Evolutionary conservation across 2,329 filamentous ascomycete genomes (phyloP), one percentile per base, ranked within the genome.

Genomic region (Aspergillus proliferans): DNA sequence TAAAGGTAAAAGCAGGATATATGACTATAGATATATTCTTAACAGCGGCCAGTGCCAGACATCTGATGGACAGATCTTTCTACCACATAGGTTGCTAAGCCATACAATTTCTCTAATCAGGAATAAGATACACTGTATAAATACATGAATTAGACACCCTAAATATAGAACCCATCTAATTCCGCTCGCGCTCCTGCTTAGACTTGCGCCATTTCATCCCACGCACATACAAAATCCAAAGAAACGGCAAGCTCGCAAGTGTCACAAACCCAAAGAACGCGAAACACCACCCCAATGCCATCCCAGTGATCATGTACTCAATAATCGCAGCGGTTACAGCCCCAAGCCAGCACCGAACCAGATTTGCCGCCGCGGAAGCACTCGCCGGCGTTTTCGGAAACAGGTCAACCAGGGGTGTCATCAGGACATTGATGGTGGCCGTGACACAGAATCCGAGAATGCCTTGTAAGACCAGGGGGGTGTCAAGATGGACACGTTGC

Each of bases 341-440:
- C 9, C 59, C 61, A 3, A 67, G 48, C 24, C 58, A 56, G 49
- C 62, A 67, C 9, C 65, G 56, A 8, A 60, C 47, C 15, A 68
- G 50, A 40, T 64, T 68, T n/a, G 52, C 54, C 4, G 62, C 58
- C 6, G 65, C 65, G 3, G 55, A 52, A 2, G 64, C 65, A 2
- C 64, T 64, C 9, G 60, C 52, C 1, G 63, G 51, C 7, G 48
- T 39, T 8, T 56, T 47, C 4, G 62, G 54, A 47, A 66, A 57
- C 1, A 64, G 49, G 45, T 69, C 66, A 5, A 67, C 56, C 4
- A 68, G 52, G 10, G 68, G 55, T 3, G 63, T 64, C 40, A 57
- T 62, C 24, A 55, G 58, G 2, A 53, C 52, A 30, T 57, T 63
- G 33, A 54, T 53, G 6, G 53, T 49, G 6, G 54, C 55, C n/a